These are phyloP conservation scores for Claviceps digitariae DNA, from an alignment of 2,329 filamentous ascomycete species.

Conservation along the genomic window DNA sequence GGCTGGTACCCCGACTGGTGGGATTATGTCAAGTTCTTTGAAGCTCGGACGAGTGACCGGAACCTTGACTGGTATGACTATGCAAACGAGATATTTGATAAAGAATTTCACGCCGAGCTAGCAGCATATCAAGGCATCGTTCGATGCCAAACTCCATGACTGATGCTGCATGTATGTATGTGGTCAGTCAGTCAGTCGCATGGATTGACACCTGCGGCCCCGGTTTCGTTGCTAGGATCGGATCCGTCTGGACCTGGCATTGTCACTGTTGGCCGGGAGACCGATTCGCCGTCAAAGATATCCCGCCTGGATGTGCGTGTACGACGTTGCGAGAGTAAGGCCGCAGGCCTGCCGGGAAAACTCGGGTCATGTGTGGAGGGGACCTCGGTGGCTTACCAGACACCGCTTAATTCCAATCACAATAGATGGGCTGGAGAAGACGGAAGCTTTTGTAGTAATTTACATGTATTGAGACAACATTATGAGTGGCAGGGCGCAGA, in stretches of 20 bases:
- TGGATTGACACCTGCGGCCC: neutral
- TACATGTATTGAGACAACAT: neutral
- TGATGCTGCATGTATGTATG: neutral
- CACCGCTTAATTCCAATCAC: neutral
- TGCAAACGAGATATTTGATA: constrained; percentile 15
- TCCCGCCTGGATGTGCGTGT: neutral
- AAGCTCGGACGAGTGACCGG: constrained; percentile 13
- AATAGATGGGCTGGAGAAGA: neutral
- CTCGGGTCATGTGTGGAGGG: no score
- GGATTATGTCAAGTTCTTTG: constrained; percentile 23
- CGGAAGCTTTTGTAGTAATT: neutral
- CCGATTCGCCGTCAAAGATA: neutral
- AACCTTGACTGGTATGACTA: constrained; percentile 21
- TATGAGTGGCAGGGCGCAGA: neutral
- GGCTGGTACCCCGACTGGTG: constrained; percentile 21
- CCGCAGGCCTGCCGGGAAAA: no score
- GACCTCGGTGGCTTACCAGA: no score
- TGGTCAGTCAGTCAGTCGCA: neutral
- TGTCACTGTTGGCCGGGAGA: neutral
- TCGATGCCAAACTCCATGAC: constrained; percentile 13
- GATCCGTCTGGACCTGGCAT: neutral
- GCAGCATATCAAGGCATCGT: constrained; percentile 18
- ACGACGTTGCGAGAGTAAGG: neutral
- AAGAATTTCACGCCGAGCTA: constrained; percentile 13
- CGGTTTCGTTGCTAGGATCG: neutral